Evolutionary conservation across 164 flowering plant genomes (phyloP), one percentile per base, ranked within the genome.

Genomic region (Macadamia integrifolia): DNA sequence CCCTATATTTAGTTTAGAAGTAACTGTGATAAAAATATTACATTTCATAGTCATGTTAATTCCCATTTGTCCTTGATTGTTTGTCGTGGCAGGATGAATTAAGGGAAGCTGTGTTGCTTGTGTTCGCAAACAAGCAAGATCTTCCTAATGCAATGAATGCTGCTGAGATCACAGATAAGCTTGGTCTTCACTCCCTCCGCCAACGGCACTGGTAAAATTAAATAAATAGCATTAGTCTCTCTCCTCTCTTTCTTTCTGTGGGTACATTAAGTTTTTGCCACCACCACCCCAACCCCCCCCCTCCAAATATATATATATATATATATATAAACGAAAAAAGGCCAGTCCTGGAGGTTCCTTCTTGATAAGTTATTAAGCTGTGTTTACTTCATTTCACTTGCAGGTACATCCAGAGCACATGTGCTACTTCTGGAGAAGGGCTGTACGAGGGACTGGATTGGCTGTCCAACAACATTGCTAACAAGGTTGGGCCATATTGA

Each of bases 391-490:
- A 14, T 17, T 11, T 17, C 18, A 12, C 57, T 50, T 63, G 64
- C 80, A 84, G 87, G 87, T 84, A 82, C 59, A 82, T 84, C 66
- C 88, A 84, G 81, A 84, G 88, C 81, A 84, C 86, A 69, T 84
- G 87, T 67, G 87, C 85, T 65, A 82, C 87, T 62, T 84, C 87
- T 63, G 87, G 88, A 56, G 86, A 85, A 74, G 88, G 88, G 61
- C 77, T 85, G 61, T 82, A 85, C n/a, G 86, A 85, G 77, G 88
- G 88, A 23, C 76, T 84, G 29, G 88, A 84, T 75, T 84, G 88
- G 88, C 66, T 70, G 23, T 70, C 72, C 18, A 70, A 72, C 75
- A 69, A 61, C 74, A 72, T 66, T 57, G 79, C 79, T 13, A 66
- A 70, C 64, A 76, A 76, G 74, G 71, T 66, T 46, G 50, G 50